Conservation (phyloP, 2,329 filamentous ascomycete genomes). For the Microcyclosporella mali region DNA sequence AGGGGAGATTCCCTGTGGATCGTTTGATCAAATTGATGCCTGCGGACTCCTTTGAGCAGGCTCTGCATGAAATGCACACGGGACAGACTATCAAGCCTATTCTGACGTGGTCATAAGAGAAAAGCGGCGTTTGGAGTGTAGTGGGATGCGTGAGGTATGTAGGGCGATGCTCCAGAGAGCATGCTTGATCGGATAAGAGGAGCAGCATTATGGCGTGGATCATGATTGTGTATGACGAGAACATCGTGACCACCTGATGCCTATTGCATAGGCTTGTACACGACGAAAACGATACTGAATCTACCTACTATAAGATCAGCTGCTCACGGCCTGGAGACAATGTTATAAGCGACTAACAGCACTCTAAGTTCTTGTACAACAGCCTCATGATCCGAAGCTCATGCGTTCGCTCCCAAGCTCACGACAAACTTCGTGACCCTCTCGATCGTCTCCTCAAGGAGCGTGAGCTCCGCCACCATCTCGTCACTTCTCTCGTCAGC, state of each 20-base stretch:
- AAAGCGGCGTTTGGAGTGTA: neutral
- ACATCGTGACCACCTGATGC: too few relatives aligned
- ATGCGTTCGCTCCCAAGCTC: conserved; percentile 24
- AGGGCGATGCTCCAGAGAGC: neutral
- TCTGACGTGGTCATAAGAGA: conserved; percentile 32
- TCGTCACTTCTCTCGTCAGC: conserved; percentile 32
- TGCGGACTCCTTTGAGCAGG: conserved; percentile 37
- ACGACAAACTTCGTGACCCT: conserved; percentile 28
- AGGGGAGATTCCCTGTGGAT: conserved; percentile 44
- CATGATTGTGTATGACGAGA: too few relatives aligned
- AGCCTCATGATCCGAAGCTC: neutral
- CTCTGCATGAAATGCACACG: conserved; percentile 39
- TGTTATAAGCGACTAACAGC: neutral
- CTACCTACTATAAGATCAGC: too few relatives aligned
- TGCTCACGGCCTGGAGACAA: neutral
- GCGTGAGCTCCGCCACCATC: conserved; percentile 29
- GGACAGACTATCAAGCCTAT: conserved; percentile 38
- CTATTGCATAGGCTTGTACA: too few relatives aligned
- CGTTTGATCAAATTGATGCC: conserved; percentile 42
- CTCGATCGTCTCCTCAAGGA: conserved; percentile 30
- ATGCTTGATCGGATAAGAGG: too few relatives aligned
- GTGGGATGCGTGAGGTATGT: neutral
- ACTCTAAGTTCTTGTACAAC: neutral
- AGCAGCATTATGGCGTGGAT: too few relatives aligned
- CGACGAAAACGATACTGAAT: too few relatives aligned